Base-by-base conservation (phyloP, 371 early-diverging fungal species). In the Zychaea mexicana region DNA sequence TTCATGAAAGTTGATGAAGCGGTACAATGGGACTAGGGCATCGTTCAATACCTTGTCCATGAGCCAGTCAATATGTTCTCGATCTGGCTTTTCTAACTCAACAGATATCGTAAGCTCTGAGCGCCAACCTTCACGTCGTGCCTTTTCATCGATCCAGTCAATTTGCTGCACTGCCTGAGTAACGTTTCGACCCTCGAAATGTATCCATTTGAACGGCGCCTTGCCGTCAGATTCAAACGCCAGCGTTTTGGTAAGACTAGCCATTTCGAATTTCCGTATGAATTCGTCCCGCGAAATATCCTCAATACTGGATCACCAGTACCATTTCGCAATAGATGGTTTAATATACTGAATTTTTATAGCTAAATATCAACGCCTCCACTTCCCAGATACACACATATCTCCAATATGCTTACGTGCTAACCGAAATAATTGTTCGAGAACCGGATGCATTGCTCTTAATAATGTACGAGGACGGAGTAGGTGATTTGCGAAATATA, bases 171-270 rank as follows among this genome's bases (percentile, higher is more conserved):
- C 57, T 1, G 76, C 74, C 46, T 88, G 71, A 9, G 71, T 71
- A 9, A 84, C 73, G 27, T 89, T 89, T 3, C 90, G 74, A 13
- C 89, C 89, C 64, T 90, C 90, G 68, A 88, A 90, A 67, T 90
- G 90, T 21, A 86, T 73, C 90, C 90, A 67, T 30, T 47, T 17
- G 22, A 68, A 70, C 1, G 61, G 60, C 9, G 57, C 60, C 17
- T 26, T 52, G 27, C 52, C 26, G 42, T 67, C 53, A n/a, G 46
- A 58, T 22, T 45, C 38, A 38, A 33, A 38, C 5, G 36, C 45
- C 15, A 60, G 26, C 0, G 28, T 60, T 24, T 27, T 45, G 39
- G 55, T 32, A 15, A 55, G 13, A 2, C 24, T 32, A 13, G 36
- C 49, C 28, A 28, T 31, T 32, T 68, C 67, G 27, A 72, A 28